Conservation (phyloP, 352 stramenopile genomes). For the Phytophthora foliorum region DNA sequence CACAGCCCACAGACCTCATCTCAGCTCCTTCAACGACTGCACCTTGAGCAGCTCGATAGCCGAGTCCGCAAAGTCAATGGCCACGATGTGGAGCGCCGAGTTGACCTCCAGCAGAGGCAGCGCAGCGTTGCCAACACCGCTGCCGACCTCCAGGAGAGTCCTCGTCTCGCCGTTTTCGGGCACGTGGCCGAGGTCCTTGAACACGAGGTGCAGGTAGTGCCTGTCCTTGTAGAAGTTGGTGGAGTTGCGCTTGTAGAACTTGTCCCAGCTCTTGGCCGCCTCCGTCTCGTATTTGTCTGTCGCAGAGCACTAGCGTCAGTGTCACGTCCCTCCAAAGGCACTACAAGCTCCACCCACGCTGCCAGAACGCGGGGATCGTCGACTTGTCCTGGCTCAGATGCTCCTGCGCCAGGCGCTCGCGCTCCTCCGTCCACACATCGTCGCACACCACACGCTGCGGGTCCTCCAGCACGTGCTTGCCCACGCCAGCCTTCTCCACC, state of each 20-base stretch:
- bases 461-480: slow-evolving; percentile 73
- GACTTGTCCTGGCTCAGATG: slow-evolving; percentile 80
- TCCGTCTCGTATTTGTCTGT: slow-evolving; percentile 86
- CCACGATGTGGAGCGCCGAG: slow-evolving; percentile 84
- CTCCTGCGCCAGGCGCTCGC: slow-evolving; percentile 73
- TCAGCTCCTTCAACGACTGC: background rate
- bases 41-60: slow-evolving; percentile 94
- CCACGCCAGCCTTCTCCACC: slow-evolving; percentile 77
- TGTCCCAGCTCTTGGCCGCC: slow-evolving; percentile 92
- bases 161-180: slow-evolving; percentile 57
- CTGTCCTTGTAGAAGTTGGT: slow-evolving; percentile 97
- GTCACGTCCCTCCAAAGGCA: background rate
- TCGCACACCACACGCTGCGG: slow-evolving; percentile 75
- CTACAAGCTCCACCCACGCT: slow-evolving; percentile 46
- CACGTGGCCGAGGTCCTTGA: slow-evolving; percentile 83
- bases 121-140: slow-evolving; percentile 95
- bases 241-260: slow-evolving; percentile 95
- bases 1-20: background rate
- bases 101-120: slow-evolving; percentile 95
- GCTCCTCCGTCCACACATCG: slow-evolving; percentile 87
- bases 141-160: slow-evolving; percentile 94
- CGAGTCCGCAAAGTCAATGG: slow-evolving; percentile 94
- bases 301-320: background rate
- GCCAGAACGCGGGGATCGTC: slow-evolving; percentile 84
- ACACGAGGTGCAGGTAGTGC: slow-evolving; percentile 95